Evolutionary conservation across 2,329 filamentous ascomycete genomes (phyloP).

Genomic region (Dissoconium aciculare): DNA sequence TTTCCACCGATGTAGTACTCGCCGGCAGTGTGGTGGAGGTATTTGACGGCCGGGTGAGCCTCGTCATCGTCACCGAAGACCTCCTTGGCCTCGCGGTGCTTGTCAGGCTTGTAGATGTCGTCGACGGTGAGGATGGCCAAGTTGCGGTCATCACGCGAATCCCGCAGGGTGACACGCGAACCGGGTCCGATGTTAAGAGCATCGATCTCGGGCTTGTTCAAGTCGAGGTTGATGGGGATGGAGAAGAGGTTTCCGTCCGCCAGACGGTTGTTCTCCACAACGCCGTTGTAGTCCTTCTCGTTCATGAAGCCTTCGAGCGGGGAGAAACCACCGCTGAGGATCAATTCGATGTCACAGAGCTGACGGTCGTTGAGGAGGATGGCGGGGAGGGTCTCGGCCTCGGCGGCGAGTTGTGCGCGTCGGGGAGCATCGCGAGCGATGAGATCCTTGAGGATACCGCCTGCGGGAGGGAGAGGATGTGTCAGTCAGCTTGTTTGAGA

Average conservation of each 20-base stretch:
- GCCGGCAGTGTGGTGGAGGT: slow-evolving; percentile 64
- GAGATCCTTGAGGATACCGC: slow-evolving; percentile 95
- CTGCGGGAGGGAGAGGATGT: slow-evolving; percentile 29
- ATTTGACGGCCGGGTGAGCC: slow-evolving; percentile 79
- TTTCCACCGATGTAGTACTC: slow-evolving; percentile 94
- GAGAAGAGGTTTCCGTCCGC: slow-evolving; percentile 80
- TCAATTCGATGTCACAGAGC: slow-evolving; percentile 92
- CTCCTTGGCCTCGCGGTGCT: slow-evolving; percentile 77
- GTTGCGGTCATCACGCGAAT: slow-evolving; percentile 92
- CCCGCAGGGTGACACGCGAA: slow-evolving; percentile 71
- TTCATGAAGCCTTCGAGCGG: slow-evolving; percentile 97
- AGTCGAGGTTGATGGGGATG: slow-evolving; percentile 92
- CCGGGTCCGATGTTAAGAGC: slow-evolving; percentile 63
- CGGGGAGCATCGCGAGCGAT: slow-evolving; percentile 80
- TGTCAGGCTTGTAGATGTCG: slow-evolving; percentile 90
- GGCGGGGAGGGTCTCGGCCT: slow-evolving; percentile 76
- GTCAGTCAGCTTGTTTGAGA: no score
- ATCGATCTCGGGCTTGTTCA: slow-evolving; percentile 60
- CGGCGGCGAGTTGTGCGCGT: slow-evolving; percentile 61
- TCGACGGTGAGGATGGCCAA: slow-evolving; percentile 90
- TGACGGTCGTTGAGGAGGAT: slow-evolving; percentile 81
- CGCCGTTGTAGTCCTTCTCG: slow-evolving; percentile 89
- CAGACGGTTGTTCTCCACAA: slow-evolving; percentile 77
- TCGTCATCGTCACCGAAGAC: slow-evolving; percentile 87
- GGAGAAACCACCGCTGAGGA: slow-evolving; percentile 95